Conservation (phyloP, 768 basidiomycete genomes). For the Gymnopilus dilepis region DNA sequence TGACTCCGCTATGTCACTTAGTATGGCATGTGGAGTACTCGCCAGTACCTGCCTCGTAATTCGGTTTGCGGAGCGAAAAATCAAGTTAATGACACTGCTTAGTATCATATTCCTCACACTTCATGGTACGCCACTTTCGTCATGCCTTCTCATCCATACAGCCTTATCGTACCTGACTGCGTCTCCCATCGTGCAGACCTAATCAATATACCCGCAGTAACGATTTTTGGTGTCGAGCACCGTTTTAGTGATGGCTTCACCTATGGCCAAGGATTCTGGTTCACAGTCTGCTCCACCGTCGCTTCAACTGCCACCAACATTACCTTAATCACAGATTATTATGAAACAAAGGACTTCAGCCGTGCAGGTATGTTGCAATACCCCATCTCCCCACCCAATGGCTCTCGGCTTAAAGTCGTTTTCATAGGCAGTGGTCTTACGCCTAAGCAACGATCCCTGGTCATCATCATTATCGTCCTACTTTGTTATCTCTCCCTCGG, state of each 20-base stretch:
- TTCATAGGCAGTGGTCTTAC: constrained; percentile 77
- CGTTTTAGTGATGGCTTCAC: constrained; percentile 70
- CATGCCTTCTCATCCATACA: not conserved
- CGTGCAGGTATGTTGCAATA: constrained; percentile 51
- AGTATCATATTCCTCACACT: constrained; percentile 68
- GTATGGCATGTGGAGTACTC: constrained; percentile 68
- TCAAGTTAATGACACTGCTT: constrained; percentile 65
- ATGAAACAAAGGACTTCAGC: constrained; percentile 64
- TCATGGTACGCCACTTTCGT: constrained; percentile 57
- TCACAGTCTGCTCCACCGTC: constrained; percentile 76
- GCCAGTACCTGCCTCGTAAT: constrained; percentile 72
- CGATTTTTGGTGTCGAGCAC: constrained; percentile 66
- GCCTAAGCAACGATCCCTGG: constrained; percentile 75
- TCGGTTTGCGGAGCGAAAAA: constrained; percentile 73
- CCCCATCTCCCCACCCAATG: not conserved
- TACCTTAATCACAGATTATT: constrained; percentile 67
- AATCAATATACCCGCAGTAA: constrained; percentile 67
- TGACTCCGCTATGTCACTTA: constrained; percentile 63
- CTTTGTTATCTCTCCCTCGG: constrained; percentile 79
- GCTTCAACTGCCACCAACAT: constrained; percentile 69
- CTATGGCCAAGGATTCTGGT: constrained; percentile 76
- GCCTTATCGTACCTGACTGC: not conserved
- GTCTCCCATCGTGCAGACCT: constrained; percentile 49
- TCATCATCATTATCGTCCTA: constrained; percentile 77
- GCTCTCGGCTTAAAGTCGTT: not conserved